phyloP scores from a whole-genome alignment of 768 basidiomycete genomes.

The Pisolithus microcarpus region DNA sequence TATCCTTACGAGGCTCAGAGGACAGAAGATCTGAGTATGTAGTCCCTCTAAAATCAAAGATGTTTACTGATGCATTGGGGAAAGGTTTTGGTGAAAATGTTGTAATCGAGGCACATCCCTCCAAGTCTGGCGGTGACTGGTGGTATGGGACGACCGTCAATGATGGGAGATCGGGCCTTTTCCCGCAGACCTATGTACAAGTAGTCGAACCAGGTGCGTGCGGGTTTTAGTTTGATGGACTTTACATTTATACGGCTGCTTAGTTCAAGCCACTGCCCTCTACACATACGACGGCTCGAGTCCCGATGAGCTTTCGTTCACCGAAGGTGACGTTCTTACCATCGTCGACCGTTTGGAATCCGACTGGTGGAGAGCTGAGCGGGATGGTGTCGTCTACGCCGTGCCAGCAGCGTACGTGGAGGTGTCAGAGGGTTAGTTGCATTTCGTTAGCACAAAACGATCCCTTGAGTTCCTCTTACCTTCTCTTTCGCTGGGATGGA shows the following conservation, averaged over 20 bases:
- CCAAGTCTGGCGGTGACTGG: constrained; percentile 85
- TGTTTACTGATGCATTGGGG: constrained; percentile 5
- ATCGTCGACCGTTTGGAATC: constrained; percentile 79
- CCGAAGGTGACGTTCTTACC: constrained; percentile 68
- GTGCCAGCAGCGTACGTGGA: constrained; percentile 92
- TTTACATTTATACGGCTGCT: constrained; percentile 2
- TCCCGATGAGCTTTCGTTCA: constrained; percentile 79
- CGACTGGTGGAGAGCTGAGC: constrained; percentile 97
- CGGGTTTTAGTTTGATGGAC: constrained; percentile 1
- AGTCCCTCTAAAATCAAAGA: not conserved
- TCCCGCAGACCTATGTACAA: constrained; percentile 86
- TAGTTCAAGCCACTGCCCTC: constrained; percentile 68
- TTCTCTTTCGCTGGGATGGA: constrained; percentile 34
- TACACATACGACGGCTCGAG: constrained; percentile 69
- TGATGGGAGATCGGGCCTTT: constrained; percentile 70
- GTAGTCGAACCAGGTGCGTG: constrained; percentile 52
- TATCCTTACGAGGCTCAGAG: constrained; percentile 85
- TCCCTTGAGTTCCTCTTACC: constrained; percentile 51
- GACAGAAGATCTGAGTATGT: constrained; percentile 79
- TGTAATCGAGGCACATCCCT: constrained; percentile 74
- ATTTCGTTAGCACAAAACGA: constrained; percentile 20
- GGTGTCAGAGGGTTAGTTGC: constrained; percentile 81
- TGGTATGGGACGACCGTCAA: constrained; percentile 76
- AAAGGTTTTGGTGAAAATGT: constrained; percentile 76
- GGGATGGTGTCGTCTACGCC: constrained; percentile 76